These are phyloP conservation scores for Colletotrichum paranaense DNA, from an alignment of 2,329 filamentous ascomycete species.

Conservation along the genomic window DNA sequence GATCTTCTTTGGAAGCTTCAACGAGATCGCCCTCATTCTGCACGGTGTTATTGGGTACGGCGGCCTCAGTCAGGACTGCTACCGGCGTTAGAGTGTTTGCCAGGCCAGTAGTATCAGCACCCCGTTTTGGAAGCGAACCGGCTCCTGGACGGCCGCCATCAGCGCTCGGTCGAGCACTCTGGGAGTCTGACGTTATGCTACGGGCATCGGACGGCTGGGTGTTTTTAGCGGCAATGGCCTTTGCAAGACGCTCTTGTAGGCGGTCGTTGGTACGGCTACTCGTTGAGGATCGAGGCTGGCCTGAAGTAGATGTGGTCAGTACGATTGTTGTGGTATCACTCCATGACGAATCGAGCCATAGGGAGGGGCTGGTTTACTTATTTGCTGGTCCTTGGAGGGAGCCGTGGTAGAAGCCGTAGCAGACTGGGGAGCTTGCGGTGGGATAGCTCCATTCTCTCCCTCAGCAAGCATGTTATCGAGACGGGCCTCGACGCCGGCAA, in stretches of 20 bases:
- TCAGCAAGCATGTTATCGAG: conserved; percentile 93
- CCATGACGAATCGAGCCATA: neutral
- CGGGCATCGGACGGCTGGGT: conserved; percentile 21
- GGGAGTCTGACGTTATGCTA: conserved; percentile 8
- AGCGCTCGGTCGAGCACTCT: conserved; percentile 7
- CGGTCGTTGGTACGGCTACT: conserved; percentile 78
- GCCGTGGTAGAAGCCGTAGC: neutral
- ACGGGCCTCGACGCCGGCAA: conserved; percentile 92
- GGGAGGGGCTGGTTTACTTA: neutral
- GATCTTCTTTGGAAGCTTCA: neutral
- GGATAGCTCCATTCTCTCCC: conserved; percentile 58
- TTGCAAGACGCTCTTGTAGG: conserved; percentile 88
- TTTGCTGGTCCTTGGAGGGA: conserved; percentile 8
- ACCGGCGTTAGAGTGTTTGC: neutral
- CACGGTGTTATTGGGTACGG: neutral
- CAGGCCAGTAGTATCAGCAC: neutral
- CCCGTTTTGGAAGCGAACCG: neutral
- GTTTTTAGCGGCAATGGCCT: conserved; percentile 80
- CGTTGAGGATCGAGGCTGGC: conserved; percentile 72
- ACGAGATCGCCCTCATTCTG: neutral
- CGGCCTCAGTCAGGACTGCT: neutral
- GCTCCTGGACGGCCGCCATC: conserved; percentile 4
- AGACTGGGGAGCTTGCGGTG: neutral
- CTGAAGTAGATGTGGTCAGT: conserved; percentile 43
- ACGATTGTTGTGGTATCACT: neutral